These are phyloP conservation scores for Dendrostoma leiphaemia DNA, from an alignment of 2,329 filamentous ascomycete species.

Conservation along the genomic window DNA sequence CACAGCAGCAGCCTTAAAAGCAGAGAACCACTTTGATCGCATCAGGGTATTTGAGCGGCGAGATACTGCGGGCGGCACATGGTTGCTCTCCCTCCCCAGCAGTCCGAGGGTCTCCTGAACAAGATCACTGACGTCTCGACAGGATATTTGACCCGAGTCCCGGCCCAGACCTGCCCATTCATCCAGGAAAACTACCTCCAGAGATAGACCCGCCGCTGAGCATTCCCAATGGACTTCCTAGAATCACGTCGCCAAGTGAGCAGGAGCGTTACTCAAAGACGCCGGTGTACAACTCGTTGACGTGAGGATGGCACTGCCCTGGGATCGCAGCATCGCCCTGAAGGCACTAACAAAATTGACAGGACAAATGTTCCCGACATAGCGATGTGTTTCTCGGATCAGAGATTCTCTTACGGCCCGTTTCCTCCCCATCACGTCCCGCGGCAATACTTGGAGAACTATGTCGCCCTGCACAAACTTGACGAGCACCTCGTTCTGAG, in stretches of 20 bases:
- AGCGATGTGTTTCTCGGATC: slow-evolving; percentile 55
- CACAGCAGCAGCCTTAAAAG: slow-evolving; percentile 44
- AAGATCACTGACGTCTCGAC: not conserved
- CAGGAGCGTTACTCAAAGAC: slow-evolving; percentile 47
- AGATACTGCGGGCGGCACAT: slow-evolving; percentile 43
- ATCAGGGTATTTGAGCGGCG: slow-evolving; percentile 43
- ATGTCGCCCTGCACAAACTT: slow-evolving; percentile 48
- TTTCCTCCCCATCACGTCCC: slow-evolving; percentile 55
- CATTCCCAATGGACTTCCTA: slow-evolving; percentile 41
- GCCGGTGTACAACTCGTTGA: slow-evolving; percentile 50
- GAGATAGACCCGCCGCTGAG: slow-evolving; percentile 44
- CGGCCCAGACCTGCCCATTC: slow-evolving; percentile 29
- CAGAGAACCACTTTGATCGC: slow-evolving; percentile 41
- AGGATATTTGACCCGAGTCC: slow-evolving; percentile 53
- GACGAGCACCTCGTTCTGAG: slow-evolving; percentile 46
- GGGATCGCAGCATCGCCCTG: too few relatives aligned
- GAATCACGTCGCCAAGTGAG: slow-evolving; percentile 34
- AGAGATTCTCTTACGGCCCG: slow-evolving; percentile 51
- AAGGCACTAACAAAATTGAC: not conserved
- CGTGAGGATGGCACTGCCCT: slow-evolving; percentile 33
- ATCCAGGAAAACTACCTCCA: slow-evolving; percentile 42
- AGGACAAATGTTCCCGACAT: slow-evolving; percentile 57
- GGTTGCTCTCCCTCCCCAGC: slow-evolving; percentile 27
- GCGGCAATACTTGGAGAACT: slow-evolving; percentile 54
- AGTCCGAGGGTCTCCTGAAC: too few relatives aligned